Evolutionary conservation across 176 grass and related monocot species (phyloP).

Genomic region (Bothriochloa decipiens): DNA sequence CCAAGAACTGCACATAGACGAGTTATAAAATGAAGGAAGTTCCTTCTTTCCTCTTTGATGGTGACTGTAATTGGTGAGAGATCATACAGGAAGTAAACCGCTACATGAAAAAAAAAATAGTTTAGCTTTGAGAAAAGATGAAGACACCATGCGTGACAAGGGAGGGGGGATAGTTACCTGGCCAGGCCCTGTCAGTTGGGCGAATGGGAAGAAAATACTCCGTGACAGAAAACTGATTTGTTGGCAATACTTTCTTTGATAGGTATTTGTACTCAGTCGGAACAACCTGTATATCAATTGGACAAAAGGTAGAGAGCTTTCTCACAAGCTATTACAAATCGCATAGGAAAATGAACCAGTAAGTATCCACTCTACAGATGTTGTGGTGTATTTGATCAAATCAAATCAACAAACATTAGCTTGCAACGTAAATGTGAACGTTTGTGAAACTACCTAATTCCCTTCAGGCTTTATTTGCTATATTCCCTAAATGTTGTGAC

Average conservation of each 20-base stretch:
- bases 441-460: not conserved
- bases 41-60: slow-evolving; percentile 92
- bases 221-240: slow-evolving; percentile 98
- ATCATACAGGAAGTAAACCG: slow-evolving; percentile 97
- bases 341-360: not conserved
- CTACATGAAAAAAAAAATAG: slow-evolving; percentile 45
- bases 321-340: not conserved
- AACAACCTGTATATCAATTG: slow-evolving; percentile 72
- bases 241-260: slow-evolving; percentile 88
- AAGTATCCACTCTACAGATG: slow-evolving; percentile 14
- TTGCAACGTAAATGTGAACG: not conserved
- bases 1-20: slow-evolving; percentile 96
- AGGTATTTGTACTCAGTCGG: slow-evolving; percentile 94
- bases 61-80: slow-evolving; percentile 96
- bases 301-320: slow-evolving; percentile 26
- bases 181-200: slow-evolving; percentile 75
- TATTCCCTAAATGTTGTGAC: slow-evolving; percentile 6
- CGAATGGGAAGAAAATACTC: slow-evolving; percentile 91
- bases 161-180: slow-evolving; percentile 52
- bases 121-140: slow-evolving; percentile 35
- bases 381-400: not conserved
- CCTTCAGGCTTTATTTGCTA: slow-evolving; percentile 3
- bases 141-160: not conserved
- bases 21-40: slow-evolving; percentile 97
- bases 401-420: slow-evolving; percentile 1